A percentile compares a stretch with the other conserved stretches of the same genome.
These are phyloP conservation scores for Ailanthus altissimus DNA, from an alignment of 345 rosid genomes.

Conservation along the genomic window DNA sequence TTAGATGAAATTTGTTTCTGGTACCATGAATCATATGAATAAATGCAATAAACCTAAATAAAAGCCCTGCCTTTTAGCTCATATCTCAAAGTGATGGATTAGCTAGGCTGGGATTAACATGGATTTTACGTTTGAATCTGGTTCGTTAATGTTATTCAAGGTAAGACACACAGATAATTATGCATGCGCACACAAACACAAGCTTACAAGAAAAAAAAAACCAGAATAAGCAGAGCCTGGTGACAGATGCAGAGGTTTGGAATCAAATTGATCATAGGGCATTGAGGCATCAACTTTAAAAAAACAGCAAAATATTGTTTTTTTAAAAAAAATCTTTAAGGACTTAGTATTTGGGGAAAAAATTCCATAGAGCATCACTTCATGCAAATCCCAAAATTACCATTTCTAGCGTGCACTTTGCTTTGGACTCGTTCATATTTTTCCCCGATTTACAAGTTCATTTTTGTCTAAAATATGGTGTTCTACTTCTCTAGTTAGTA, in stretches of 20 bases:
- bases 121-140: not conserved
- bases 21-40: not conserved
- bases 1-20: not conserved
- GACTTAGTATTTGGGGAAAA: not conserved
- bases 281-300: constrained; percentile 7
- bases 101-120: not conserved
- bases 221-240: not conserved
- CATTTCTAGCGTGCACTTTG: not conserved
- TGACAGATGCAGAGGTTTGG: not conserved
- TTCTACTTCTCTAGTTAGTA: not conserved
- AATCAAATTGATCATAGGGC: not conserved
- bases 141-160: not conserved
- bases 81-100: not conserved
- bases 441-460: not conserved
- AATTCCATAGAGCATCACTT: not conserved
- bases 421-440: not conserved
- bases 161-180: not conserved
- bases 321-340: not conserved
- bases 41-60: not conserved
- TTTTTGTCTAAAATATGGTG: not conserved
- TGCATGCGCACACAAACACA: not conserved
- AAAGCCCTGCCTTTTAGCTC: not conserved
- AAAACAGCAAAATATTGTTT: not conserved
- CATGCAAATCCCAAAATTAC: not conserved
- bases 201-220: not conserved